Evolutionary conservation across 257 asterid species (phyloP), one percentile per base, ranked within the genome.

Genomic region (Dorcoceras hygrometricum): DNA sequence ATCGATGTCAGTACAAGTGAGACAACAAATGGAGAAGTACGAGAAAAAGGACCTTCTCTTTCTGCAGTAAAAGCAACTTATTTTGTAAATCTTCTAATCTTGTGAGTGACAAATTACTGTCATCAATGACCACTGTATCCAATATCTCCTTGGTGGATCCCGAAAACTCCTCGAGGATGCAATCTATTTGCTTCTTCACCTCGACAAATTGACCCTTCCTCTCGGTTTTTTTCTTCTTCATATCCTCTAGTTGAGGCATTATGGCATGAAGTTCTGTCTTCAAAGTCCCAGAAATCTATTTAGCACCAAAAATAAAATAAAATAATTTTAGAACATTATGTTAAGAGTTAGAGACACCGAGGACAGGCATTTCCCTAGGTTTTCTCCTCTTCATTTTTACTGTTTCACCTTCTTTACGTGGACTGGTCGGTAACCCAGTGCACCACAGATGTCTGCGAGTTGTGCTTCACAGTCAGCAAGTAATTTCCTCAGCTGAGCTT

Each of bases 391-490:
- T 67, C 51, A 14, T 12, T 43, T 12, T 14, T 43, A 55, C 26
- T 50, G 12, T 59, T 18, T 68, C 14, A 89, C 98, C 97, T 86
- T 82, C 68, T 75, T 77, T 34, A 76, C 46, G 67, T 70, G 85
- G 68, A 75, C 57, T 34, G 83, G 86, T 54, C 76, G 68, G 16
- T 88, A 96, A 61, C 97, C 95, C 77, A 93, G 71, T 31, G 94
- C 83, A 26, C 95, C 79, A 32, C 81, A 81, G 10, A 83, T 79
- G 51, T 72, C 77, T 63, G 94, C 94, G 27, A 93, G 80, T 72
- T 84, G 87, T 59, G 95, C 90, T 76, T 86, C 97, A 71, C 95
- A 80, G 71, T 86, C 87, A 29, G 90, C 89, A 62, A 93, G 77
- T 46, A 79, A 79, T 82, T 93, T 87, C 76, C 80, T 86, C 68